Conservation (phyloP, 257 asterid genomes). For the Linderniella brevidens region DNA sequence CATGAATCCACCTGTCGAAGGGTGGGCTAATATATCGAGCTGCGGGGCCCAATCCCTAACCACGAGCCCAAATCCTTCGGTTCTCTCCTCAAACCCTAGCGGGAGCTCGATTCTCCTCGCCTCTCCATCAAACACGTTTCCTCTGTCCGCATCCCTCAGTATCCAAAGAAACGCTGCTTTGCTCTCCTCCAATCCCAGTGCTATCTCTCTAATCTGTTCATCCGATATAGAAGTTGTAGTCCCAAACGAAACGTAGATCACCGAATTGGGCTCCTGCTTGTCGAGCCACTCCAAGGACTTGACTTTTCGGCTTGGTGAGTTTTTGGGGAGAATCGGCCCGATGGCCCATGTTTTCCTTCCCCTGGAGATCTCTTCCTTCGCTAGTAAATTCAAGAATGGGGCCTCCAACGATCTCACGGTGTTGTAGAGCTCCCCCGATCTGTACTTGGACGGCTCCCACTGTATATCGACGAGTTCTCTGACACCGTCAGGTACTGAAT, state of each 20-base stretch:
- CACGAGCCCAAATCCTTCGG: constrained; percentile 24
- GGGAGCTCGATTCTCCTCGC: constrained; percentile 21
- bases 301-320: neutral
- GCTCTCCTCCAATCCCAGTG: constrained; percentile 32
- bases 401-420: constrained; percentile 22
- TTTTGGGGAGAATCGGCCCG: constrained; percentile 23
- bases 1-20: constrained; percentile 26
- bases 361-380: constrained; percentile 4
- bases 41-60: constrained; percentile 51
- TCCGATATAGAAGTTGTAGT: constrained; percentile 20
- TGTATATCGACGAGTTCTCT: constrained; percentile 9
- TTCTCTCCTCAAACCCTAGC: constrained; percentile 24
- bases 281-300: constrained; percentile 26
- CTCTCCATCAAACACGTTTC: constrained; percentile 24
- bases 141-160: constrained; percentile 38
- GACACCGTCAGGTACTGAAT: constrained; percentile 7
- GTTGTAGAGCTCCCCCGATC: constrained; percentile 21
- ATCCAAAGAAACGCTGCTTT: constrained; percentile 37
- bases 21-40: constrained; percentile 28
- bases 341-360: constrained; percentile 19
- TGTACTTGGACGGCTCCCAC: neutral
- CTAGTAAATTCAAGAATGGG: constrained; percentile 13
- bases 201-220: constrained; percentile 21
- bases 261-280: constrained; percentile 19
- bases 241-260: constrained; percentile 30